A percentile compares a stretch with the other conserved stretches of the same genome.
phyloP scores from a whole-genome alignment of 495 filamentous ascomycete genomes.

The Friedmanniomyces endolithicus region DNA sequence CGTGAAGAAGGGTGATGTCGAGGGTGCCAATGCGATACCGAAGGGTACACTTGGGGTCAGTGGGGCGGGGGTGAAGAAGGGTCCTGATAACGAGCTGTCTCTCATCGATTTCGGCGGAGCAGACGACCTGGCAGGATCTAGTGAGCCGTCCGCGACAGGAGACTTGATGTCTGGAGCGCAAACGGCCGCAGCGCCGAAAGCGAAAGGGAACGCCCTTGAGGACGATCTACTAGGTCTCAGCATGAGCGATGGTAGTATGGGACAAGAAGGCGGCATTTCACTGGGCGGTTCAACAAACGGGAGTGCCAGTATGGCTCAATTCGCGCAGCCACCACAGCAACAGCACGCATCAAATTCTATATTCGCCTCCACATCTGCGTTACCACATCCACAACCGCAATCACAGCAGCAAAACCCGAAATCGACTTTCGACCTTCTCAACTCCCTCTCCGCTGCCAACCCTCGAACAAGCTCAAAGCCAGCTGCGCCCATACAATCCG shows the following conservation, averaged over 20 bases:
- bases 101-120: constrained; percentile 73
- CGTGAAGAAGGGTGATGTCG: constrained; percentile 83
- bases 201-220: constrained; percentile 36
- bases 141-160: constrained; percentile 30
- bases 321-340: constrained; percentile 11
- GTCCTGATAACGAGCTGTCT: constrained; percentile 72
- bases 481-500: constrained; percentile 22
- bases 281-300: constrained; percentile 44
- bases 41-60: constrained; percentile 66
- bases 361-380: constrained; percentile 1
- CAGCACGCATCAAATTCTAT: constrained; percentile 7
- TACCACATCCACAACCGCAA: constrained; percentile 12
- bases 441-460: constrained; percentile 11
- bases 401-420: constrained; percentile 16
- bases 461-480: constrained; percentile 24
- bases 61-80: constrained; percentile 55
- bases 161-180: constrained; percentile 7
- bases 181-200: constrained; percentile 33
- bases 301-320: constrained; percentile 17
- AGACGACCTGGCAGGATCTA: constrained; percentile 32
- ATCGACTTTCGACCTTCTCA: constrained; percentile 26
- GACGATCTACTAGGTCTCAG: constrained; percentile 60
- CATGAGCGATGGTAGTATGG: constrained; percentile 49
- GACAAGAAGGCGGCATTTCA: constrained; percentile 70
- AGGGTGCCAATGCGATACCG: constrained; percentile 73